Conservation (phyloP, 2,329 filamentous ascomycete species). For the Apiospora kogelbergensis region DNA sequence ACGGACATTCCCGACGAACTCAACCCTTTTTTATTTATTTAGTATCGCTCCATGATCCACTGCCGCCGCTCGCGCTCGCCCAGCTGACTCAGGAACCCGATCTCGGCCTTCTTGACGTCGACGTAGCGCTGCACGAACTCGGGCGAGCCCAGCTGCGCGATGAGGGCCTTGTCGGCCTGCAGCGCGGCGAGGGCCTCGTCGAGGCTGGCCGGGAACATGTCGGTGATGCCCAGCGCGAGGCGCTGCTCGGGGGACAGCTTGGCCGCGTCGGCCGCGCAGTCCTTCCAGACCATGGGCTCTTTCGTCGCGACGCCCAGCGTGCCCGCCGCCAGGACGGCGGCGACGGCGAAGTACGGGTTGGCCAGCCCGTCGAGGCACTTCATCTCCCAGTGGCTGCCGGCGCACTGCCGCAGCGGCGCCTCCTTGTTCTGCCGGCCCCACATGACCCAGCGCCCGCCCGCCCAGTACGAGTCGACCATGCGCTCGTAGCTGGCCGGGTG, state of each 20-base stretch:
- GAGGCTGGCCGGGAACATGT: conserved; percentile 55
- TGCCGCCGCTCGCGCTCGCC: conserved; percentile 42
- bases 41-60: conserved; percentile 70
- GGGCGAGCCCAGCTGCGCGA: conserved; percentile 40
- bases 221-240: conserved; percentile 49
- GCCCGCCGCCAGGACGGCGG: conserved; percentile 61
- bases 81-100: conserved; percentile 51
- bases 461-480: conserved; percentile 69
- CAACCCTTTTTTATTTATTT: too few relatives aligned
- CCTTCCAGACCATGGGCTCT: conserved; percentile 46
- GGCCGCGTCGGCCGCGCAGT: conserved; percentile 57
- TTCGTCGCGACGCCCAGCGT: conserved; percentile 50
- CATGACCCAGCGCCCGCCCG: conserved; percentile 73
- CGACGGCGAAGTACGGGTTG: conserved; percentile 72
- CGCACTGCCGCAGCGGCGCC: conserved; percentile 68
- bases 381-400: conserved; percentile 71
- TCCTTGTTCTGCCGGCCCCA: conserved; percentile 86
- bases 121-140: conserved; percentile 57
- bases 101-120: conserved; percentile 59
- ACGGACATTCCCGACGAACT: too few relatives aligned
- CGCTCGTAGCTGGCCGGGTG: conserved; percentile 68
- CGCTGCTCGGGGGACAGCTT: conserved; percentile 47
- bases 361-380: conserved; percentile 77
- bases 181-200: conserved; percentile 55
- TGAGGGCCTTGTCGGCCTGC: conserved; percentile 45